Conservation (phyloP, 139 green algal species). For the Coelastrella sp. region DNA sequence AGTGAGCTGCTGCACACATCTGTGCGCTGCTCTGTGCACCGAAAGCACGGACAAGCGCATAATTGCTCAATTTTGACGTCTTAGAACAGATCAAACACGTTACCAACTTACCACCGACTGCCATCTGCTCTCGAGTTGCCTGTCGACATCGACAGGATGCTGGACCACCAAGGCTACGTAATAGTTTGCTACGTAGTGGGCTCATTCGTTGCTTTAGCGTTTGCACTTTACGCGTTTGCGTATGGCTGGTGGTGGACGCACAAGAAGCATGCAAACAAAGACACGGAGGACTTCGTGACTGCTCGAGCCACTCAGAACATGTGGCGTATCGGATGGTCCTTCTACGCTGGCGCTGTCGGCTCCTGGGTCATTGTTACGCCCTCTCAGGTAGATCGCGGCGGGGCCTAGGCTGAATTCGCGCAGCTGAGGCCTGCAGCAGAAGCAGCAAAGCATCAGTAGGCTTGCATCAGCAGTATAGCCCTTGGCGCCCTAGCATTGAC, state of each 20-base stretch:
- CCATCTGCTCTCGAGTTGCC: not conserved
- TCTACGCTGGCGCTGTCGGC: slow-evolving; percentile 80
- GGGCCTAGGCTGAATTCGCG: too few species aligned
- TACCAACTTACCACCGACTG: too few species aligned
- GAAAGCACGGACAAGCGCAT: too few species aligned
- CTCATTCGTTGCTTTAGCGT: slow-evolving; percentile 12
- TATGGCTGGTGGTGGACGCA: slow-evolving; percentile 43
- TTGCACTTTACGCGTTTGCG: slow-evolving; percentile 27
- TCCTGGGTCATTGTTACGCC: slow-evolving; percentile 77
- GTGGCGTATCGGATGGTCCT: slow-evolving; percentile 76
- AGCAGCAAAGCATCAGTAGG: not conserved
- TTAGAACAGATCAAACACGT: too few species aligned
- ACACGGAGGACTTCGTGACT: slow-evolving; percentile 42
- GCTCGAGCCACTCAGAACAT: slow-evolving; percentile 50
- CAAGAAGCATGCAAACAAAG: not conserved
- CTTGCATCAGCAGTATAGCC: too few species aligned
- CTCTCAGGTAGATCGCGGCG: too few species aligned
- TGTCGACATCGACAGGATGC: not conserved
- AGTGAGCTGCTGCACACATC: too few species aligned
- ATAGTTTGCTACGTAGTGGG: slow-evolving; percentile 29
- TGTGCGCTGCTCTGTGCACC: too few species aligned
- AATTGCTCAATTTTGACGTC: too few species aligned
- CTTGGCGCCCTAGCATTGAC: too few species aligned
- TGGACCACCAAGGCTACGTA: slow-evolving; percentile 25
- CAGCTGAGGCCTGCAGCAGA: not conserved